Evolutionary conservation across 352 stramenopile species (phyloP), one percentile per base, ranked within the genome.

Genomic region (Phytophthora capsici): DNA sequence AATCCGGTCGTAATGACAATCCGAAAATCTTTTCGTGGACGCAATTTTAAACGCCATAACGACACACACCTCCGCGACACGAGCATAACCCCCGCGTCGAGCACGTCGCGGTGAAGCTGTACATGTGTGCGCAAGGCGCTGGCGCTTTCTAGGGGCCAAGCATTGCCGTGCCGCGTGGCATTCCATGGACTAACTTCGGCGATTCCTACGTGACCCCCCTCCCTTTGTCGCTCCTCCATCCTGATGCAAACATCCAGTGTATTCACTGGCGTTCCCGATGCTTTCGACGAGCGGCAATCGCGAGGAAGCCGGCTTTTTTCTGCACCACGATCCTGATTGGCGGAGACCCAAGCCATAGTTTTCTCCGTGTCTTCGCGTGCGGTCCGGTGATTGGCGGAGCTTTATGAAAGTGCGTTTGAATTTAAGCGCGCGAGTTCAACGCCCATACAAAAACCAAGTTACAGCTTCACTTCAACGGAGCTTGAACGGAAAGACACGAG

Each of bases 321-420:
- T 63, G 40, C 17, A 22, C 10, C 9, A 30, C 40, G 19, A 46
- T 44, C 28, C 34, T 40, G 52, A 78, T 78, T 78, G 69, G 69
- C 43, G 45, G 55, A 67, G 34, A 41, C 3, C 16, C n/a, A 22
- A 54, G n/a, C 47, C 30, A 23, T 48, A 44, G 19, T 62, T 65
- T 60, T 66, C 66, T 66, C 38, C 2, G 34, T 69, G 75, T 80
- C 60, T 72, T 84, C 76, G 73, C 59, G 36, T 49, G 19, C 32
- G 37, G 48, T 22, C 6, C 36, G 40, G 40, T 78, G 75, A 86
- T 86, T 86, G 75, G 75, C 51, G 67, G 71, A 75, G 61, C 25
- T 37, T 43, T 36, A 43, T 16, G 7, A 66, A 66, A 65, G 55
- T 52, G 47, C 44, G 41, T 66, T 77, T 69, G 28, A 73, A 66